A percentile compares a stretch with the other conserved stretches of the same genome.
Conservation (phyloP, 768 basidiomycete species). For the Flagelloscypha sp. region DNA sequence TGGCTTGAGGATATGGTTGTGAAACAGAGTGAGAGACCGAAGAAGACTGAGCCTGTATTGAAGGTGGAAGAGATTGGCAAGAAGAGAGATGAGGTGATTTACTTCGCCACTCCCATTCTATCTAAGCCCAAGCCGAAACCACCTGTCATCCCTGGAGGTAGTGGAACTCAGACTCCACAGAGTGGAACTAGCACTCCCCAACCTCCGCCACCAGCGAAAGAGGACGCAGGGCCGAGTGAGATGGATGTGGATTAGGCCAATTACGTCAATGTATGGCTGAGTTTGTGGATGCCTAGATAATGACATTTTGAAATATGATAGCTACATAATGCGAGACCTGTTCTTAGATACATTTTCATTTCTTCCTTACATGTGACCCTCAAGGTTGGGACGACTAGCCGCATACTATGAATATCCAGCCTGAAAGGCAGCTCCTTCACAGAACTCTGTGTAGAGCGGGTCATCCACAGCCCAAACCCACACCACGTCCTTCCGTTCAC, state of each 20-base stretch:
- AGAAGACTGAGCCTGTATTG: constrained; percentile 83
- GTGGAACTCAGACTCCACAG: constrained; percentile 67
- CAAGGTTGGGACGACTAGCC: too few relatives aligned
- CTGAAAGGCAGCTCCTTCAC: too few relatives aligned
- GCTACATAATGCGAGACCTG: too few relatives aligned
- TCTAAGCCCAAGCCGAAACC: constrained; percentile 90
- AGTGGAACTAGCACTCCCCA: constrained; percentile 51
- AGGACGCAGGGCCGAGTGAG: constrained; percentile 49
- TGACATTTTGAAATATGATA: too few relatives aligned
- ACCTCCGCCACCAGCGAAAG: constrained; percentile 20
- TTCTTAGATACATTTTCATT: too few relatives aligned
- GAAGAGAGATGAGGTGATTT: constrained; percentile 89
- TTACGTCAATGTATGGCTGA: not conserved
- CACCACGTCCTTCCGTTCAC: too few relatives aligned
- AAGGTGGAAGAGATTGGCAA: constrained; percentile 76
- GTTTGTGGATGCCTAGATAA: not conserved
- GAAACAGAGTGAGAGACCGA: constrained; percentile 79
- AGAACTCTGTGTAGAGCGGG: too few relatives aligned
- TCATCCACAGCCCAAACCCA: too few relatives aligned
- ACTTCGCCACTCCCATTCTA: constrained; percentile 84
- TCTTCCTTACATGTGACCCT: too few relatives aligned
- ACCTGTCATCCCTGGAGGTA: constrained; percentile 39
- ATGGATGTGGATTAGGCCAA: constrained; percentile 77
- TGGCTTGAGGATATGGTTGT: constrained; percentile 93
- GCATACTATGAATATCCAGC: too few relatives aligned